Percentiles rank a stretch among this genome's conserved stretches.
Conservation (phyloP, 148 eudicot genomes). For the Rhododendron simsii region DNA sequence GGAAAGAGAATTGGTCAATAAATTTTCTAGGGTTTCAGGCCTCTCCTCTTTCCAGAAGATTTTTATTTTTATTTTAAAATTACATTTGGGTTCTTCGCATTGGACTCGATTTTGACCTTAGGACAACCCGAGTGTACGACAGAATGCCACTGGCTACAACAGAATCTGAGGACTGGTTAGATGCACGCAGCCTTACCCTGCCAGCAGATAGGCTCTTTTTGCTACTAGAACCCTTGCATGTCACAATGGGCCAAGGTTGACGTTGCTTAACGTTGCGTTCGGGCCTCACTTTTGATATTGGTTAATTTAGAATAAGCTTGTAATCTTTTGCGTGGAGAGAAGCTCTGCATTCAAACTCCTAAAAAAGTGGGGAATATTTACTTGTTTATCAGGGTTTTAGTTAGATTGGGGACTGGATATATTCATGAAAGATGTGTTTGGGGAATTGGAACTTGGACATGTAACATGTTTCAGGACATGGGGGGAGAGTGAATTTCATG, state of each 20-base stretch:
- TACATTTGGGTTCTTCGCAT: not conserved
- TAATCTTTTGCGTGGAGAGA: not conserved
- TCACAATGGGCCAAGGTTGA: not conserved
- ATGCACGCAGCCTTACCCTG: not conserved
- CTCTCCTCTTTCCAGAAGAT: not conserved
- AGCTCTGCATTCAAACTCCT: not conserved
- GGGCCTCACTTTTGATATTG: not conserved
- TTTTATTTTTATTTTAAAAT: not conserved
- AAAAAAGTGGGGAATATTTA: not conserved
- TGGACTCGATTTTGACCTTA: not conserved
- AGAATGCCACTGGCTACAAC: not conserved
- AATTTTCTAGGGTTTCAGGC: not conserved
- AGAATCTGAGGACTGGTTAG: not conserved
- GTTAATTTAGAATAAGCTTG: not conserved
- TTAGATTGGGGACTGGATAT: not conserved
- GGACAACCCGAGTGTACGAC: not conserved
- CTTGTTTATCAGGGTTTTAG: not conserved
- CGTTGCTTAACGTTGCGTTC: not conserved
- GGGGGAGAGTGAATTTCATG: not conserved
- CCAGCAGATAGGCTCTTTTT: not conserved
- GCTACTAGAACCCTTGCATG: not conserved
- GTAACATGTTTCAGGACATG: not conserved
- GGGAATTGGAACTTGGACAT: not conserved
- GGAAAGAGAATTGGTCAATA: not conserved
- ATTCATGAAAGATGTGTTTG: not conserved